Percentiles rank a stretch among this genome's conserved stretches.
These are phyloP conservation scores for Annulohypoxylon nitens DNA, from an alignment of 495 filamentous ascomycete species.

Conservation along the genomic window DNA sequence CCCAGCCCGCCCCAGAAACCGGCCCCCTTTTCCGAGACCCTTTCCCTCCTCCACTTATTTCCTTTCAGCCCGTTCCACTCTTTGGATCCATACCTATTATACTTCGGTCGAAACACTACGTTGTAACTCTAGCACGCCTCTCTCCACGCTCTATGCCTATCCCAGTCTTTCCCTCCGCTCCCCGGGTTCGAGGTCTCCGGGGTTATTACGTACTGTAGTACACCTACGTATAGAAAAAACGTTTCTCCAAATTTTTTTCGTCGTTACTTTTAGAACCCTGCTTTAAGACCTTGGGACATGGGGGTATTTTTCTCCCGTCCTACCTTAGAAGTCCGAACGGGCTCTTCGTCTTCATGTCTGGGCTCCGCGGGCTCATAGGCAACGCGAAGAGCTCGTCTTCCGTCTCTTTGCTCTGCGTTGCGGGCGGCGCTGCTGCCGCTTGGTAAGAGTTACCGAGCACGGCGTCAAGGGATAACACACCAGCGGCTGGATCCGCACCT, in stretches of 20 bases:
- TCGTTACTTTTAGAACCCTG: constrained; percentile 1
- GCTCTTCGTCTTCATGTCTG: constrained; percentile 77
- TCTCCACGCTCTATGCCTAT: neutral
- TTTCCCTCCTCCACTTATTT: constrained; percentile 13
- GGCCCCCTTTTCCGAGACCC: constrained; percentile 8
- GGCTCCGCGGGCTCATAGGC: constrained; percentile 81
- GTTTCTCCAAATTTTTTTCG: neutral
- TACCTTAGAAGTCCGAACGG: constrained; percentile 70
- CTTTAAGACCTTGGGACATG: neutral
- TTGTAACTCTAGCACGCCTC: constrained; percentile 6
- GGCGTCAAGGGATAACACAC: constrained; percentile 61
- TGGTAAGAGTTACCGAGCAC: constrained; percentile 54
- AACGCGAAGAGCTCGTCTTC: constrained; percentile 85
- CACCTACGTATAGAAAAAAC: neutral
- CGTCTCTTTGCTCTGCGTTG: constrained; percentile 57
- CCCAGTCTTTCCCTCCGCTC: neutral
- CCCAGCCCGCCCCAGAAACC: neutral
- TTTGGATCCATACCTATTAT: constrained; percentile 12
- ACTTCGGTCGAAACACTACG: neutral
- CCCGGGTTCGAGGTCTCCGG: neutral
- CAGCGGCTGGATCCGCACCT: constrained; percentile 48
- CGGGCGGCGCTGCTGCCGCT: constrained; percentile 48
- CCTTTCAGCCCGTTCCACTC: constrained; percentile 1
- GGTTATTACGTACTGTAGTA: constrained; percentile 1
- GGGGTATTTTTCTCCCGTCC: neutral